phyloP scores from a whole-genome alignment of 225 moss, liverwort and hornwort genomes.

The Sphagnum tenellum region DNA sequence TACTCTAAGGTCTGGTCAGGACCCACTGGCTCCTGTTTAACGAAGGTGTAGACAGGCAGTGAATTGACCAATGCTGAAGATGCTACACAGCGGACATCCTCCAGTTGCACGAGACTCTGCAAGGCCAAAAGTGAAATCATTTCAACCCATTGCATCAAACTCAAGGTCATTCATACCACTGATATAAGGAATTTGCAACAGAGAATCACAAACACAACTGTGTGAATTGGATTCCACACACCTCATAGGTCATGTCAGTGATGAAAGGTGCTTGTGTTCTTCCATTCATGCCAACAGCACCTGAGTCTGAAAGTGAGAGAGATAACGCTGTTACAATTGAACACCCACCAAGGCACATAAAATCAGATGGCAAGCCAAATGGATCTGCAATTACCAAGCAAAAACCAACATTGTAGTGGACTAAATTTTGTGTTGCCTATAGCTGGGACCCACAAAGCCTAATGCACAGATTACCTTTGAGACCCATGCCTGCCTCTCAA shows the following conservation, averaged over 20 bases:
- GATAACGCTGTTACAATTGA: slow-evolving; percentile 22
- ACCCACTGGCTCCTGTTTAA: not conserved
- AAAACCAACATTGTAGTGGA: not conserved
- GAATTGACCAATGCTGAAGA: slow-evolving; percentile 9
- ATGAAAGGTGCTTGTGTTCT: slow-evolving; percentile 10
- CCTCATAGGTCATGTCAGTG: slow-evolving; percentile 53
- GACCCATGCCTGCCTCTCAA: not conserved
- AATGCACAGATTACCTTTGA: too few relatives aligned
- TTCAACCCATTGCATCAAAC: not conserved
- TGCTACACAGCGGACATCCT: slow-evolving; percentile 20
- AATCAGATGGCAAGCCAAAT: not conserved
- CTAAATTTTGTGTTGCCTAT: too few relatives aligned
- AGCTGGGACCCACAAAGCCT: too few relatives aligned
- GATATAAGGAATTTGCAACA: too few relatives aligned
- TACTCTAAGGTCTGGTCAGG: slow-evolving; percentile 7
- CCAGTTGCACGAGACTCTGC: slow-evolving; percentile 17
- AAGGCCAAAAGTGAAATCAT: not conserved
- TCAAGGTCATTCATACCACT: not conserved
- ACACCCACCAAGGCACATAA: not conserved
- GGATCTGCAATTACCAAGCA: not conserved
- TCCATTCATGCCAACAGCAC: slow-evolving; percentile 5
- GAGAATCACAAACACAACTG: not conserved
- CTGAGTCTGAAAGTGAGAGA: slow-evolving; percentile 26
- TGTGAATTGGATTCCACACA: not conserved
- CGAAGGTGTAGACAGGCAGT: slow-evolving; percentile 2